Evolutionary conservation across 345 rosid species (phyloP).

Genomic region (Hibiscus syriacus): DNA sequence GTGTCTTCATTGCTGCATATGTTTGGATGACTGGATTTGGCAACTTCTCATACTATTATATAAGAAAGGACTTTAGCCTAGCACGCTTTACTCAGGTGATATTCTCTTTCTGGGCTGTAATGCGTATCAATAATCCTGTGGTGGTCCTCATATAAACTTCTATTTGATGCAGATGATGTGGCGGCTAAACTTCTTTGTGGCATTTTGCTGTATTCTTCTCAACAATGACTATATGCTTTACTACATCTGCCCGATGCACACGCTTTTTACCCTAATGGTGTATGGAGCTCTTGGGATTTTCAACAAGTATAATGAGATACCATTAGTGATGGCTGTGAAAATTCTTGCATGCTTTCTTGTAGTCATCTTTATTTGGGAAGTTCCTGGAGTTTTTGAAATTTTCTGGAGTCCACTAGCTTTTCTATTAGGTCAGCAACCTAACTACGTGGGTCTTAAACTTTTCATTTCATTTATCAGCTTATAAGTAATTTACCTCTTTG

Average conservation of each 20-base stretch:
- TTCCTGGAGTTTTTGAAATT: conserved; percentile 77
- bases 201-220: conserved; percentile 82
- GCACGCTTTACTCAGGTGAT: conserved; percentile 90
- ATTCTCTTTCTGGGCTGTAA: conserved; percentile 2
- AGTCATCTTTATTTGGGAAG: conserved; percentile 87
- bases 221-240: conserved; percentile 92
- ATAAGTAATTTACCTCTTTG: background rate
- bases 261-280: conserved; percentile 90
- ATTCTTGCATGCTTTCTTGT: conserved; percentile 74
- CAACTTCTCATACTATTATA: conserved; percentile 91
- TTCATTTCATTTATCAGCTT: background rate
- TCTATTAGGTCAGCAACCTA: conserved; percentile 48
- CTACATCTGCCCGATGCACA: conserved; percentile 98
- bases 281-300: conserved; percentile 88
- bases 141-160: conserved; percentile 4
- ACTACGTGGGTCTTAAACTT: conserved; percentile 8
- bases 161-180: conserved; percentile 91
- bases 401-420: conserved; percentile 77
- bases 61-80: conserved; percentile 88
- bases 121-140: background rate
- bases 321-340: conserved; percentile 84
- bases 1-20: conserved; percentile 93
- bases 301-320: conserved; percentile 74
- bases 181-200: conserved; percentile 93
- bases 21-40: conserved; percentile 99